phyloP scores from a whole-genome alignment of 2,329 filamentous ascomycete species.

The Claviceps digitariae region DNA sequence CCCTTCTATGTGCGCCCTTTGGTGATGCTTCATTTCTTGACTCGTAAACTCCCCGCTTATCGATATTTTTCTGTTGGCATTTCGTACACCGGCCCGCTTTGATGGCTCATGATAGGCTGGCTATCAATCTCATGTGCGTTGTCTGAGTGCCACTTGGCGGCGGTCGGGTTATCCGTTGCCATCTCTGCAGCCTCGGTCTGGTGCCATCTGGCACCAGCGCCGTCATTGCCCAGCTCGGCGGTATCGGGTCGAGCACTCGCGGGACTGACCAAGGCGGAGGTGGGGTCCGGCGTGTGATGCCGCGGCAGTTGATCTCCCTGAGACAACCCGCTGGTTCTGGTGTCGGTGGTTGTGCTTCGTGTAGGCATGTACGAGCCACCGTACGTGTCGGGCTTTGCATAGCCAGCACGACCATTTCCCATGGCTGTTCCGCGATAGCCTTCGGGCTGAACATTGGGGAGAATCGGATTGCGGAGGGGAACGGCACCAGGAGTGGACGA shows the following conservation, averaged over 20 bases:
- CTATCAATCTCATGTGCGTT: constrained; percentile 27
- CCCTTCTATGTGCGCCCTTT: not conserved
- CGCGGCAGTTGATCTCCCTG: constrained; percentile 12
- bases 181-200: constrained; percentile 16
- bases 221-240: constrained; percentile 10
- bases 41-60: constrained; percentile 8
- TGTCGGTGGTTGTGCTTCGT: constrained; percentile 9
- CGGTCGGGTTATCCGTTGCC: constrained; percentile 17
- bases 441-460: constrained; percentile 14
- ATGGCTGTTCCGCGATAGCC: constrained; percentile 27
- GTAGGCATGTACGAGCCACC: constrained; percentile 17
- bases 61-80: constrained; percentile 27
- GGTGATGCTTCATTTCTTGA: not conserved
- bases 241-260: constrained; percentile 4
- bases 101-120: constrained; percentile 18
- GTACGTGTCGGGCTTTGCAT: constrained; percentile 24
- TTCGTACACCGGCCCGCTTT: constrained; percentile 26
- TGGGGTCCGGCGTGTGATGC: constrained; percentile 14
- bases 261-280: constrained; percentile 8
- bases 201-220: constrained; percentile 5
- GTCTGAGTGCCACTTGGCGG: constrained; percentile 21
- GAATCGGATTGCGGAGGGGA: constrained; percentile 14
- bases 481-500: constrained; percentile 14
- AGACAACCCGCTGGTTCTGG: constrained; percentile 7
- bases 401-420: constrained; percentile 25